Conservation (phyloP, 345 rosid species). For the Heritiera fomes region DNA sequence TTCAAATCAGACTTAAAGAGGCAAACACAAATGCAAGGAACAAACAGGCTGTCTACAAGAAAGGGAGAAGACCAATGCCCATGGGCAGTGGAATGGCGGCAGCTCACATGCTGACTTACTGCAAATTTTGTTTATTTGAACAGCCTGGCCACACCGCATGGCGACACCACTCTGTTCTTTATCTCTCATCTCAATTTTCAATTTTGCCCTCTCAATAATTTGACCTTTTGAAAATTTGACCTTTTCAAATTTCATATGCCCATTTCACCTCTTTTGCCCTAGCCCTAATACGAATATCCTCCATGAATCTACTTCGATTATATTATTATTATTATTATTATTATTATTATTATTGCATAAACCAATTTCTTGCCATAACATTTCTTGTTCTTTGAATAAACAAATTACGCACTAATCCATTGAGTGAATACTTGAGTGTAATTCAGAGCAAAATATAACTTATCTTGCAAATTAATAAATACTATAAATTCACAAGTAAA, state of each 20-base stretch:
- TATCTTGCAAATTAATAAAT: no score
- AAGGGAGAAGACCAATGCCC: not conserved
- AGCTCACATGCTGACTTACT: constrained; percentile 17
- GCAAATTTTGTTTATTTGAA: not conserved
- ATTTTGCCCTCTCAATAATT: not conserved
- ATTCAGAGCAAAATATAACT: no score
- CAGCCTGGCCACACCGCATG: constrained; percentile 22
- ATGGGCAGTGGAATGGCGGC: not conserved
- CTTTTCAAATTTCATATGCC: not conserved
- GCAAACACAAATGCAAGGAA: not conserved
- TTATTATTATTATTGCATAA: no score
- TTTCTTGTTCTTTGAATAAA: no score
- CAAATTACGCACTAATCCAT: no score
- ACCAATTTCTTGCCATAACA: no score
- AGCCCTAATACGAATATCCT: no score
- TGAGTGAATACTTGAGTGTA: no score
- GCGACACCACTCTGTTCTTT: not conserved
- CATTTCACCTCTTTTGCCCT: no score
- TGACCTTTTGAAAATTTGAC: not conserved
- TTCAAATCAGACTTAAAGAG: not conserved
- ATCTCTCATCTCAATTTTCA: not conserved
- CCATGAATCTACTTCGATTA: no score
- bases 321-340: no score
- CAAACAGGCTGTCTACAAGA: constrained; percentile 9
- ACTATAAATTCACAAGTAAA: no score